Evolutionary conservation across 2,329 filamentous ascomycete genomes (phyloP).

Genomic region (Fusarium pilosicola): DNA sequence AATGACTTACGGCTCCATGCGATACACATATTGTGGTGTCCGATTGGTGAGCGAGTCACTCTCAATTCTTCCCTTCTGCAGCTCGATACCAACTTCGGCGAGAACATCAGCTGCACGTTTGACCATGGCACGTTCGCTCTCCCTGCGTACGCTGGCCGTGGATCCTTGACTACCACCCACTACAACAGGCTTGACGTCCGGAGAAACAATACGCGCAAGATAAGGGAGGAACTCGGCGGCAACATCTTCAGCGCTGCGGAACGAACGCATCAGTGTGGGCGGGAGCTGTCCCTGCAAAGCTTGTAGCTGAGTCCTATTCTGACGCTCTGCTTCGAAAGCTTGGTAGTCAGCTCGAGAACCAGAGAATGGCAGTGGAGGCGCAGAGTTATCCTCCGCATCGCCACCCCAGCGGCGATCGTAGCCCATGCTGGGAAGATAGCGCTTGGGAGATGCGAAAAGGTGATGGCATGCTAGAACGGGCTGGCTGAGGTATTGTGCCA

Average conservation of each 20-base stretch:
- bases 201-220: slow-evolving; percentile 83
- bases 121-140: slow-evolving; percentile 84
- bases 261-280: slow-evolving; percentile 77
- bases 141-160: slow-evolving; percentile 87
- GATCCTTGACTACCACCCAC: slow-evolving; percentile 74
- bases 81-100: slow-evolving; percentile 80
- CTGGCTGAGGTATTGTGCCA: slow-evolving; percentile 86
- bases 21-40: slow-evolving; percentile 82
- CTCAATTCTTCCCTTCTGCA: slow-evolving; percentile 85
- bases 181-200: slow-evolving; percentile 90
- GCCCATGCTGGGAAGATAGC: slow-evolving; percentile 53
- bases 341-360: slow-evolving; percentile 84
- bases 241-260: slow-evolving; percentile 81
- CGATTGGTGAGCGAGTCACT: slow-evolving; percentile 67
- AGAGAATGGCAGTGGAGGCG: slow-evolving; percentile 76
- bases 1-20: slow-evolving; percentile 87
- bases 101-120: slow-evolving; percentile 82
- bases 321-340: slow-evolving; percentile 82
- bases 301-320: slow-evolving; percentile 78
- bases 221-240: slow-evolving; percentile 87
- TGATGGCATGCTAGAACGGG: slow-evolving; percentile 90
- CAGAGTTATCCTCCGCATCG: slow-evolving; percentile 57
- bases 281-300: slow-evolving; percentile 77
- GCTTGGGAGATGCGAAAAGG: slow-evolving; percentile 81
- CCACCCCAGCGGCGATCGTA: slow-evolving; percentile 58